These are phyloP conservation scores for Isoetes taiwanensis DNA, from an alignment of 75 land plant genomes.

Conservation along the genomic window DNA sequence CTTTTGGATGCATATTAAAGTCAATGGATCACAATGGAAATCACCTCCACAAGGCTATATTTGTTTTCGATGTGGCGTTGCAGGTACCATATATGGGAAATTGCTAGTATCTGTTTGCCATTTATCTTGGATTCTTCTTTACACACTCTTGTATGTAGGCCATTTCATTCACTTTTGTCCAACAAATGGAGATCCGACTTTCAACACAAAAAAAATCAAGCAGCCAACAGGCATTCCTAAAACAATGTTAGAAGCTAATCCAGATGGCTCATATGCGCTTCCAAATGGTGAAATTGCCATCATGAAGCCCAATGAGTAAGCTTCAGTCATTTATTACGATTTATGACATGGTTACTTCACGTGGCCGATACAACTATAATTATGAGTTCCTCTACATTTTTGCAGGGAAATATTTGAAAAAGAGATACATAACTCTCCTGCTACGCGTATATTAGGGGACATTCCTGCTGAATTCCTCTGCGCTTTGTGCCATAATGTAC, in stretches of 20 bases:
- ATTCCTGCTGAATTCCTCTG: not conserved
- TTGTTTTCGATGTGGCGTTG: not conserved
- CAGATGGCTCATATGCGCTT: conserved; percentile 2
- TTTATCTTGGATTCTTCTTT: not conserved
- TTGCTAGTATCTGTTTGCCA: not conserved
- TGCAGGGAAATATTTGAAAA: not conserved
- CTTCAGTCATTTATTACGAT: not conserved
- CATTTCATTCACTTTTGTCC: conserved; percentile 3
- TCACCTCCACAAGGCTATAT: not conserved
- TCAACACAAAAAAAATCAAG: not conserved
- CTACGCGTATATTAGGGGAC: not conserved
- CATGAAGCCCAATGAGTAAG: not conserved
- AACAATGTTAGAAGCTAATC: not conserved
- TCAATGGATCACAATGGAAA: not conserved
- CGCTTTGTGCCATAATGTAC: not conserved
- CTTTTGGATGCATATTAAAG: too few relatives aligned
- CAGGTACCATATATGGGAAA: not conserved
- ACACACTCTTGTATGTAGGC: not conserved
- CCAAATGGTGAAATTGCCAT: not conserved
- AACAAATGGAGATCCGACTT: conserved; percentile 2
- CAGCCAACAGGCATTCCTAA: not conserved
- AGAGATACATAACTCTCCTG: not conserved
- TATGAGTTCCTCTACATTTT: not conserved
- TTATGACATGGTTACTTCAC: not conserved
- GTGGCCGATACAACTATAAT: not conserved